Conservation (phyloP, 768 basidiomycete genomes). For the Trametes gibbosa region DNA sequence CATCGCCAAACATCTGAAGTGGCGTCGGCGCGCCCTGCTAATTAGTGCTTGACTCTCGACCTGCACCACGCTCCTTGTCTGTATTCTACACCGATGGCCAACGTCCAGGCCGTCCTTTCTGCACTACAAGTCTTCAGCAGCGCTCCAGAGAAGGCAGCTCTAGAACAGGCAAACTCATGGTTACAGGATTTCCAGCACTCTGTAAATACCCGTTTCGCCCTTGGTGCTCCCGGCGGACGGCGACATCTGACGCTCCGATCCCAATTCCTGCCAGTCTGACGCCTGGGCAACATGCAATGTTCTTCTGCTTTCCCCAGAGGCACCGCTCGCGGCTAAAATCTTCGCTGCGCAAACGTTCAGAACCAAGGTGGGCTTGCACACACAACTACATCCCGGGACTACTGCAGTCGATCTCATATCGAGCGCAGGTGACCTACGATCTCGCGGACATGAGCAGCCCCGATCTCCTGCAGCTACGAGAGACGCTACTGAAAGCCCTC, state of each 20-base stretch:
- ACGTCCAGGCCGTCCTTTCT: slow-evolving; percentile 68
- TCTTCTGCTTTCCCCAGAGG: slow-evolving; percentile 79
- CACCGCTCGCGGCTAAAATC: slow-evolving; percentile 75
- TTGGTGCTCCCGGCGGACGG: slow-evolving; percentile 50
- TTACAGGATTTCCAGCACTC: slow-evolving; percentile 99
- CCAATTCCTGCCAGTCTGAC: slow-evolving; percentile 71
- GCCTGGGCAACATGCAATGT: slow-evolving; percentile 96
- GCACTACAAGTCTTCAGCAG: slow-evolving; percentile 78
- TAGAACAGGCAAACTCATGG: slow-evolving; percentile 91
- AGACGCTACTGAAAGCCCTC: slow-evolving; percentile 81
- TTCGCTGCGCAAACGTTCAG: slow-evolving; percentile 98
- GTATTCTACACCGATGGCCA: slow-evolving; percentile 47
- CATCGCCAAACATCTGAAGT: slow-evolving; percentile 27
- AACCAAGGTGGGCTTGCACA: slow-evolving; percentile 76
- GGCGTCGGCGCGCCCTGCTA: slow-evolving; percentile 2
- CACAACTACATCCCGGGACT: background rate
- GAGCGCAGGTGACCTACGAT: slow-evolving; percentile 86
- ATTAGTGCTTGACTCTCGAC: slow-evolving; percentile 10
- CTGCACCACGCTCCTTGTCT: slow-evolving; percentile 12
- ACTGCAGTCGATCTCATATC: slow-evolving; percentile 13
- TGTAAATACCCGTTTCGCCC: slow-evolving; percentile 80
- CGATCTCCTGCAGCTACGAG: slow-evolving; percentile 76
- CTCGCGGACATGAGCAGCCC: slow-evolving; percentile 78
- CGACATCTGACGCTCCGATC: slow-evolving; percentile 65
- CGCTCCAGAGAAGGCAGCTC: slow-evolving; percentile 77